These are phyloP conservation scores for Talaromyces sp. DNA, from an alignment of 2,329 filamentous ascomycete species.

Conservation along the genomic window DNA sequence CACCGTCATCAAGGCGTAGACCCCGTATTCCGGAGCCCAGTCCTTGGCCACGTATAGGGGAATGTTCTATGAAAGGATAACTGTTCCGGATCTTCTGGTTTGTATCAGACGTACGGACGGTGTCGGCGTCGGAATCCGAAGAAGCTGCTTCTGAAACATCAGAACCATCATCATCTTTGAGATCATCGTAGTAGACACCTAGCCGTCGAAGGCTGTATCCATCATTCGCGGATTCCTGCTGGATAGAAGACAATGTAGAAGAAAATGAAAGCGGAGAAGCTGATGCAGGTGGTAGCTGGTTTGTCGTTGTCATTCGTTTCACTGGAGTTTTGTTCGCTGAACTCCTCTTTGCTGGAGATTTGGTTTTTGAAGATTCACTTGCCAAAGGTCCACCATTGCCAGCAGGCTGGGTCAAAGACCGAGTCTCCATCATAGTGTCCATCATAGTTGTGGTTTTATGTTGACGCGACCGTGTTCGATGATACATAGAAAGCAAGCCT, in stretches of 20 bases:
- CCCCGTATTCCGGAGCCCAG: conserved; percentile 10
- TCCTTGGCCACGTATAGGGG: background rate
- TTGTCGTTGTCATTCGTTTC: background rate
- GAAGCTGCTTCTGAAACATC: conserved; percentile 26
- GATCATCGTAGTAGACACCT: conserved; percentile 15
- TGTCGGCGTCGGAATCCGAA: conserved; percentile 34
- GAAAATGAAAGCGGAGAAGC: background rate
- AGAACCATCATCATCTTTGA: conserved; percentile 20
- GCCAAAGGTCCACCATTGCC: background rate
- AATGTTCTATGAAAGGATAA: conserved; percentile 2
- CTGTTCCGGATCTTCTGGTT: conserved; percentile 32
- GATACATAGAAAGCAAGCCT: conserved; percentile 19
- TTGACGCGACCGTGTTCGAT: conserved; percentile 4
- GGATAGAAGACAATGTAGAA: background rate
- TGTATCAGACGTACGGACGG: conserved; percentile 21
- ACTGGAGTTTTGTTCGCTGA: background rate
- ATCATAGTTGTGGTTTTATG: background rate
- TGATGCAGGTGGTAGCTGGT: background rate
- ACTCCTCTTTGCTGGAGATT: background rate
- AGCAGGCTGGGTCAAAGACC: background rate
- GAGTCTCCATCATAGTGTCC: background rate
- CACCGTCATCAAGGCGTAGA: conserved; percentile 12
- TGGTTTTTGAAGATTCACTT: background rate
- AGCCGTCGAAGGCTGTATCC: background rate
- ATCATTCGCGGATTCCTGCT: background rate